phyloP scores from a whole-genome alignment of 371 early-diverging fungal genomes.

The Actinomucor elegans region DNA sequence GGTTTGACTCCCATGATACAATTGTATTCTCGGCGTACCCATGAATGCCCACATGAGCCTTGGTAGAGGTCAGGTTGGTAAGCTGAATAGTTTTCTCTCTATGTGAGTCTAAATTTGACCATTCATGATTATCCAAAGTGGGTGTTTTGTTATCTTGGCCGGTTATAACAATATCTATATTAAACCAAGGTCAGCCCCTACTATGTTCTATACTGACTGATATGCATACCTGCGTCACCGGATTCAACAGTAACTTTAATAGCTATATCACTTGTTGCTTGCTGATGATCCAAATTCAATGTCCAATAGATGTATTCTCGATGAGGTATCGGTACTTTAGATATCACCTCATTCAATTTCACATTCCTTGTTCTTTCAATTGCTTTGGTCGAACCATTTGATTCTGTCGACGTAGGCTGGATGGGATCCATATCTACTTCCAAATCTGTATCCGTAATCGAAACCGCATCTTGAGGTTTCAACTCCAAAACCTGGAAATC shows the following conservation, averaged over 20 bases:
- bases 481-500: constrained; percentile 69
- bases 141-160: constrained; percentile 23
- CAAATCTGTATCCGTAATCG: constrained; percentile 81
- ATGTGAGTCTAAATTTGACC: constrained; percentile 36
- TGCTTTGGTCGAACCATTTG: constrained; percentile 5
- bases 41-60: constrained; percentile 43
- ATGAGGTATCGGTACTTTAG: constrained; percentile 1
- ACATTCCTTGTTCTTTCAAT: neutral
- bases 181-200: neutral
- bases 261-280: neutral
- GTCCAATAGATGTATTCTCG: constrained; percentile 37
- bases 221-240: constrained; percentile 41
- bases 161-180: constrained; percentile 36
- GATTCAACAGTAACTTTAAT: constrained; percentile 12
- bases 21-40: constrained; percentile 27
- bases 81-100: constrained; percentile 19
- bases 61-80: constrained; percentile 2
- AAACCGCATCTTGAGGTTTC: constrained; percentile 67
- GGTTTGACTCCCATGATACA: constrained; percentile 27
- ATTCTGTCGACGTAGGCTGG: constrained; percentile 18
- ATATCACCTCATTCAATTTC: neutral
- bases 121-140: constrained; percentile 35
- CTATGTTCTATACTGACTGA: neutral
- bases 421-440: constrained; percentile 75
- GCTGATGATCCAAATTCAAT: constrained; percentile 8